Evolutionary conservation across 805 yeast genomes (phyloP).

Genomic region (Saccharomycopsis olivae): DNA sequence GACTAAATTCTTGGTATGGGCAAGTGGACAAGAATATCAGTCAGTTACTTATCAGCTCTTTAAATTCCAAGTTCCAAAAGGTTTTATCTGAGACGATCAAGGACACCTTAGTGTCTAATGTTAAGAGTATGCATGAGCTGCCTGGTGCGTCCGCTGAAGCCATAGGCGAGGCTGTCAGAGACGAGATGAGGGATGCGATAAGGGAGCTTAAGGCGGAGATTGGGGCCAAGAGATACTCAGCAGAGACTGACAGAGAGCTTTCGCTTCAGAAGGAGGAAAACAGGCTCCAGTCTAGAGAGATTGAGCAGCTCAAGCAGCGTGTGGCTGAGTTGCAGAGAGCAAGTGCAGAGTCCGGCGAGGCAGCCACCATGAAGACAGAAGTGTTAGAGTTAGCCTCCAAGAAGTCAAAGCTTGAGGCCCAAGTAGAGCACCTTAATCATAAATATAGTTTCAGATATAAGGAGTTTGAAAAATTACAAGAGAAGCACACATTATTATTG

Average conservation of each 20-base stretch:
- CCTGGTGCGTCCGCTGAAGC: background rate
- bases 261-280: slow-evolving; percentile 3
- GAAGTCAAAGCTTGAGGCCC: slow-evolving; percentile 3
- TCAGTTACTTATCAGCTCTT: slow-evolving; percentile 11
- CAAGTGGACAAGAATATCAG: slow-evolving; percentile 17
- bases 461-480: slow-evolving; percentile 5
- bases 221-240: background rate
- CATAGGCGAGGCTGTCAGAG: slow-evolving; percentile 1
- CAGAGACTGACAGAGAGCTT: background rate
- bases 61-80: slow-evolving; percentile 14
- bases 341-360: background rate
- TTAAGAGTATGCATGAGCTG: slow-evolving; percentile 3
- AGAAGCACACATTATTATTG: slow-evolving; percentile 5
- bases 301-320: background rate
- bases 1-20: slow-evolving; percentile 11
- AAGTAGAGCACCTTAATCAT: slow-evolving; percentile 6
- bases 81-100: slow-evolving; percentile 9
- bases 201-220: background rate
- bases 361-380: background rate
- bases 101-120: slow-evolving; percentile 1
- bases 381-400: slow-evolving; percentile 1
- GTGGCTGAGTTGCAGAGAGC: background rate
- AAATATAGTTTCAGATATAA: slow-evolving; percentile 5
- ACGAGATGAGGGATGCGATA: slow-evolving; percentile 4
- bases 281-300: background rate